These are phyloP conservation scores for Diaporthe sp. DNA, from an alignment of 2,329 filamentous ascomycete genomes.

Conservation along the genomic window DNA sequence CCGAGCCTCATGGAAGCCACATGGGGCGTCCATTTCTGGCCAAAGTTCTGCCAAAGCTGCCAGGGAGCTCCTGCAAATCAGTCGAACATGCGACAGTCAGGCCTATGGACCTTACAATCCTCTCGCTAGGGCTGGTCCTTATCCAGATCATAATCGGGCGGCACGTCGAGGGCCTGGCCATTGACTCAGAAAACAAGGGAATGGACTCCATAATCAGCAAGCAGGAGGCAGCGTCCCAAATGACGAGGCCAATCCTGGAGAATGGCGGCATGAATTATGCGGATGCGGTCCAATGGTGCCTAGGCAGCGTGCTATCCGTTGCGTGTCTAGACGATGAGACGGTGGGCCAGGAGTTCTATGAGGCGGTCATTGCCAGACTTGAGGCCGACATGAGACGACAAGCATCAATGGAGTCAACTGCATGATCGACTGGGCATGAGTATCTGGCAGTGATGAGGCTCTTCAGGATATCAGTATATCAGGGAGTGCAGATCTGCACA, in stretches of 20 bases:
- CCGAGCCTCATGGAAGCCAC: background rate
- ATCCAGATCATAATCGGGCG: conserved; percentile 25
- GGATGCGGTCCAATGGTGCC: conserved; percentile 19
- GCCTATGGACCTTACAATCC: conserved; percentile 20
- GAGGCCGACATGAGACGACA: conserved; percentile 15
- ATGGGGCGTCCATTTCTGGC: conserved; percentile 20
- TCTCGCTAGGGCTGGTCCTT: conserved; percentile 24
- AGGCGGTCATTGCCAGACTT: background rate
- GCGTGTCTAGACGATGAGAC: conserved; percentile 24
- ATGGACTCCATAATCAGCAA: conserved; percentile 17
- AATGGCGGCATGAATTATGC: conserved; percentile 24
- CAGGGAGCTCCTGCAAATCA: background rate
- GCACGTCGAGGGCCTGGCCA: conserved; percentile 11
- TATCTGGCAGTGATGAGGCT: background rate
- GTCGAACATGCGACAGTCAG: conserved; percentile 4
- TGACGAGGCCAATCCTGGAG: conserved; percentile 12
- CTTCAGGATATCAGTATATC: too few species aligned
- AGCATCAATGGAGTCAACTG: too few species aligned
- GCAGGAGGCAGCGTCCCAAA: conserved; percentile 4
- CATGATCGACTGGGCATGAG: too few species aligned
- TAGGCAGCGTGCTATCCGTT: conserved; percentile 3
- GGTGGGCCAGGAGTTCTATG: conserved; percentile 25
- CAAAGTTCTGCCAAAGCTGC: background rate
- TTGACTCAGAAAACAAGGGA: background rate
- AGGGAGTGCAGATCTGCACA: too few species aligned